phyloP scores from a whole-genome alignment of 2,329 filamentous ascomycete species.

The Pseudogymnoascus verrucosus region DNA sequence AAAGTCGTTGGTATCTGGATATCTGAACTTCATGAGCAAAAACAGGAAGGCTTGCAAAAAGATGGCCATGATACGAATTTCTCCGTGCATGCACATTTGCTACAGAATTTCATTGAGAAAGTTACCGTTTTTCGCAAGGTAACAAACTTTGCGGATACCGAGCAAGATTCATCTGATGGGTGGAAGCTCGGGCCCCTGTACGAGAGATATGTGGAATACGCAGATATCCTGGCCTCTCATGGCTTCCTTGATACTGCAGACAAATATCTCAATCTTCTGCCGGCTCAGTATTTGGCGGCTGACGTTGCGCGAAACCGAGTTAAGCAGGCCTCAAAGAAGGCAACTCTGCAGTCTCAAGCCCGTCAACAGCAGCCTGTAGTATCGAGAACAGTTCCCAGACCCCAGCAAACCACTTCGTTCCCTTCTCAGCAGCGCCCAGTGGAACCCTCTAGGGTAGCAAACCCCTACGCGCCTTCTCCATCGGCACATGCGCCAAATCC shows the following conservation, averaged over 20 bases:
- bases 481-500: constrained; percentile 34
- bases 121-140: constrained; percentile 94
- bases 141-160: constrained; percentile 78
- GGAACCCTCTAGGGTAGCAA: constrained; percentile 25
- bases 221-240: constrained; percentile 85
- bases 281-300: constrained; percentile 73
- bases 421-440: constrained; percentile 38
- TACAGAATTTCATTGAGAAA: constrained; percentile 96
- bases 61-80: constrained; percentile 70
- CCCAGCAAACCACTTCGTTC: constrained; percentile 33
- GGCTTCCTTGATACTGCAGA: constrained; percentile 81
- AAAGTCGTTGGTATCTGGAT: constrained; percentile 97
- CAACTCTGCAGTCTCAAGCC: constrained; percentile 31
- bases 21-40: constrained; percentile 75
- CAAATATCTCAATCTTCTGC: constrained; percentile 84
- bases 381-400: constrained; percentile 35
- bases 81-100: constrained; percentile 77
- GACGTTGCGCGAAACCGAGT: constrained; percentile 81
- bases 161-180: constrained; percentile 60
- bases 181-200: constrained; percentile 90
- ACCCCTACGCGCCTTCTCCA: constrained; percentile 30
- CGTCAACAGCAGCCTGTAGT: constrained; percentile 28
- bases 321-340: constrained; percentile 69
- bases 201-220: constrained; percentile 93
- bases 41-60: constrained; percentile 65